These are phyloP conservation scores for Rhododendron simsii DNA, from an alignment of 148 eudicot species.

Conservation along the genomic window DNA sequence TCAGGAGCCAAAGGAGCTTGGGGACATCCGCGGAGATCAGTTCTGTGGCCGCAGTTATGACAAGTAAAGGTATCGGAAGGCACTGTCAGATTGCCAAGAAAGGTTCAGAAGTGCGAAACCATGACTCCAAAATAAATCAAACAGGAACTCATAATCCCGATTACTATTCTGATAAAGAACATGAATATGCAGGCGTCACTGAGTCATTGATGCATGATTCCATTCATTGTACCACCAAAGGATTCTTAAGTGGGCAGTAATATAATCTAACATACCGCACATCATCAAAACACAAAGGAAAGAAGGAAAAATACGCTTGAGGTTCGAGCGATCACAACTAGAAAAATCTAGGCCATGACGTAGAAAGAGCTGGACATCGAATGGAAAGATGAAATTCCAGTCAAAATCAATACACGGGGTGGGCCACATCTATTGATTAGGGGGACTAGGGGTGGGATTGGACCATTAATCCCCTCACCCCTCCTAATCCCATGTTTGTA, in stretches of 20 bases:
- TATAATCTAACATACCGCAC: no score
- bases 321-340: neutral
- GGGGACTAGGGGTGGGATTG: neutral
- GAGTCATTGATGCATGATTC: neutral
- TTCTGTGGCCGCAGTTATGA: constrained; percentile 93
- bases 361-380: neutral
- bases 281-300: neutral
- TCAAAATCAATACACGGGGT: neutral
- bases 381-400: neutral
- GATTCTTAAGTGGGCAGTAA: neutral
- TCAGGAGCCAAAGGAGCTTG: constrained; percentile 78
- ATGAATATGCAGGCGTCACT: neutral
- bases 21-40: constrained; percentile 94
- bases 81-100: constrained; percentile 45
- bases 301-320: neutral
- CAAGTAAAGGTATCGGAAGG: constrained; percentile 76
- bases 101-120: constrained; percentile 19
- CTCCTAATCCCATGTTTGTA: no score
- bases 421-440: neutral
- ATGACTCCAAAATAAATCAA: neutral
- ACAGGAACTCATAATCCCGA: neutral
- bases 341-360: neutral
- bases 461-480: no score
- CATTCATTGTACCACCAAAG: neutral
- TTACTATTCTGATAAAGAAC: neutral